phyloP scores from a whole-genome alignment of 108 stramenopile species.

The Cyclotella sp. region DNA sequence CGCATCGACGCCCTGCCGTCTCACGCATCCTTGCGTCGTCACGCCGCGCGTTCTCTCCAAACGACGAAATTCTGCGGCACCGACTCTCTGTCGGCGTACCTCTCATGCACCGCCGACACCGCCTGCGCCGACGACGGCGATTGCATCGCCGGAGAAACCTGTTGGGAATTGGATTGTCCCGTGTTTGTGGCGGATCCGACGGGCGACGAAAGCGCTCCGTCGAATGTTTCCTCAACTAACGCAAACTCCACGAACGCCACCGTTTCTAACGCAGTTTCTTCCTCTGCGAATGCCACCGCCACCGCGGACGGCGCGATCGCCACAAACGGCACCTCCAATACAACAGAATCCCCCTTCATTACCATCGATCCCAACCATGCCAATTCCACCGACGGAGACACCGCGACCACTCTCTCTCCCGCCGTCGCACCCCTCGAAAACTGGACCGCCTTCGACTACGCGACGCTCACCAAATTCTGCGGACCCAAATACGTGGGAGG shows the following conservation, averaged over 20 bases:
- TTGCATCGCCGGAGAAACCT: neutral
- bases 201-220: neutral
- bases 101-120: neutral
- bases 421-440: neutral
- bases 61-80: slow-evolving; percentile 5
- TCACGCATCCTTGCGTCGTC: too few species aligned
- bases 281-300: neutral
- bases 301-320: neutral
- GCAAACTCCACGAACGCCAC: too few species aligned
- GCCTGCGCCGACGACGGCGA: neutral
- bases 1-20: too few species aligned
- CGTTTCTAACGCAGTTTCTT: neutral
- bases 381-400: neutral
- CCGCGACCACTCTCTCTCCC: neutral
- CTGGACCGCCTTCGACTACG: slow-evolving; percentile 13
- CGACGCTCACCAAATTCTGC: slow-evolving; percentile 16
- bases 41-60: too few species aligned
- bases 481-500: slow-evolving; percentile 27
- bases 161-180: slow-evolving; percentile 3
- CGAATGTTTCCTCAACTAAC: too few species aligned
- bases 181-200: neutral
- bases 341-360: neutral
- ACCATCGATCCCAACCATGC: neutral
- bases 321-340: neutral
- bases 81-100: neutral